Conservation (phyloP, 2,329 filamentous ascomycete genomes). For the Colletotrichum chrysophilum region DNA sequence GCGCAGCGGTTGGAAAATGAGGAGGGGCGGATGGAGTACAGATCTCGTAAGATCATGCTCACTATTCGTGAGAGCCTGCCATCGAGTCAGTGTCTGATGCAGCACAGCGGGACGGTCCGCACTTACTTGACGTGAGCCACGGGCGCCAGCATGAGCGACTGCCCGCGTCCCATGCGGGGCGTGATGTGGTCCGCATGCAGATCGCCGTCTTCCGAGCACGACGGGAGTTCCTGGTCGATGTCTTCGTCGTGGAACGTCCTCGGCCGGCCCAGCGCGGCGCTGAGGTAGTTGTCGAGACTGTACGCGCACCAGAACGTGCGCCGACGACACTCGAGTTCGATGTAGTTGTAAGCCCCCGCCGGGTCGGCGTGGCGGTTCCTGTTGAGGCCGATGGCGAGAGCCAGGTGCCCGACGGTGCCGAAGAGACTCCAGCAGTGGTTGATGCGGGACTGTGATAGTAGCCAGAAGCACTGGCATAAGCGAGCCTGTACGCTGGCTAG, state of each 20-base stretch:
- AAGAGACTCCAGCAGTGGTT: slow-evolving; percentile 54
- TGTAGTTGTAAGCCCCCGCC: slow-evolving; percentile 29
- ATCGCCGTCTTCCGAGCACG: slow-evolving; percentile 54
- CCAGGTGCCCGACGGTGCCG: slow-evolving; percentile 44
- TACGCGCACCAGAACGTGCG: slow-evolving; percentile 69
- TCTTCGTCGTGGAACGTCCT: slow-evolving; percentile 68
- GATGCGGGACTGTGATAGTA: slow-evolving; percentile 48
- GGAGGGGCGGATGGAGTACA: slow-evolving; percentile 40
- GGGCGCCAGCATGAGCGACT: slow-evolving; percentile 37
- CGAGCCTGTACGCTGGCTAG: slow-evolving; percentile 46
- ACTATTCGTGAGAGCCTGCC: slow-evolving; percentile 37
- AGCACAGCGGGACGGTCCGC: not conserved
- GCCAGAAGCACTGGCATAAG: slow-evolving; percentile 46
- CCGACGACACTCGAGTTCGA: slow-evolving; percentile 43
- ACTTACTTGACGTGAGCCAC: slow-evolving; percentile 39
- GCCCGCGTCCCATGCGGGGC: slow-evolving; percentile 12
- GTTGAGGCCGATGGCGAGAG: slow-evolving; percentile 44
- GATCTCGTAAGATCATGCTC: slow-evolving; percentile 35
- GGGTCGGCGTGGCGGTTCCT: slow-evolving; percentile 30
- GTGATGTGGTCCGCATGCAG: slow-evolving; percentile 19
- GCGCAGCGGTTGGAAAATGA: slow-evolving; percentile 28
- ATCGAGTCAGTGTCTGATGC: not conserved
- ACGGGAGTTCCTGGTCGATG: slow-evolving; percentile 66
- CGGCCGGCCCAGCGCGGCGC: slow-evolving; percentile 65
- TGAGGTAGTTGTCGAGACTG: slow-evolving; percentile 68